These are phyloP conservation scores for Fusarium equiseti DNA, from an alignment of 2,329 filamentous ascomycete species.

Conservation along the genomic window DNA sequence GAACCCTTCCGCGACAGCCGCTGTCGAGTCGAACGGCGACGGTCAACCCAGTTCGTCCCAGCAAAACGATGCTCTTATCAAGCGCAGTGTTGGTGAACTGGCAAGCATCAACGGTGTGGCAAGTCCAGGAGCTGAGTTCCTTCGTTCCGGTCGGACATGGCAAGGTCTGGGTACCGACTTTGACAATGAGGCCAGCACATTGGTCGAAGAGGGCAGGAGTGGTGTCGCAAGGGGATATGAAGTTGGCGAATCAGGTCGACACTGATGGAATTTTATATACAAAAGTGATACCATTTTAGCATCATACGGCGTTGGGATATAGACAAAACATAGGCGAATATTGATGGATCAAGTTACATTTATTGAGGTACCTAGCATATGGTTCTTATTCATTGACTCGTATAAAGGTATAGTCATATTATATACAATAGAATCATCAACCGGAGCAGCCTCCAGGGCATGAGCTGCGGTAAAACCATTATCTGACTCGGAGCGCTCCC, in stretches of 20 bases:
- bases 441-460: conserved; percentile 35
- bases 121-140: conserved; percentile 92
- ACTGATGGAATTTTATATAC: conserved; percentile 36
- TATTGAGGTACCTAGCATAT: conserved; percentile 1
- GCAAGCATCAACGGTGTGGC: conserved; percentile 84
- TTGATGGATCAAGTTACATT: background rate
- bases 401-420: conserved; percentile 18
- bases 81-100: conserved; percentile 73
- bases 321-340: conserved; percentile 17
- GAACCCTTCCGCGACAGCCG: conserved; percentile 25
- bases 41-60: background rate
- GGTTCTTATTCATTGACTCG: conserved; percentile 17
- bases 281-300: conserved; percentile 30
- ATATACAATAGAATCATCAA: conserved; percentile 32
- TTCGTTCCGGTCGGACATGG: conserved; percentile 88
- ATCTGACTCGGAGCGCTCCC: conserved; percentile 1
- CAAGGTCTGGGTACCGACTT: conserved; percentile 92
- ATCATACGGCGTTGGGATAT: conserved; percentile 29
- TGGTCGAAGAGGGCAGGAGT: conserved; percentile 86
- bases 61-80: conserved; percentile 62
- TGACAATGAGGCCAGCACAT: conserved; percentile 68
- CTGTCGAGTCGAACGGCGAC: background rate
- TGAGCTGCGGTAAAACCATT: conserved; percentile 13
- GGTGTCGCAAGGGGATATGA: conserved; percentile 91
- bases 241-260: conserved; percentile 68